These are phyloP conservation scores for Annona cherimola DNA, from an alignment of 164 flowering plant species.

Conservation along the genomic window DNA sequence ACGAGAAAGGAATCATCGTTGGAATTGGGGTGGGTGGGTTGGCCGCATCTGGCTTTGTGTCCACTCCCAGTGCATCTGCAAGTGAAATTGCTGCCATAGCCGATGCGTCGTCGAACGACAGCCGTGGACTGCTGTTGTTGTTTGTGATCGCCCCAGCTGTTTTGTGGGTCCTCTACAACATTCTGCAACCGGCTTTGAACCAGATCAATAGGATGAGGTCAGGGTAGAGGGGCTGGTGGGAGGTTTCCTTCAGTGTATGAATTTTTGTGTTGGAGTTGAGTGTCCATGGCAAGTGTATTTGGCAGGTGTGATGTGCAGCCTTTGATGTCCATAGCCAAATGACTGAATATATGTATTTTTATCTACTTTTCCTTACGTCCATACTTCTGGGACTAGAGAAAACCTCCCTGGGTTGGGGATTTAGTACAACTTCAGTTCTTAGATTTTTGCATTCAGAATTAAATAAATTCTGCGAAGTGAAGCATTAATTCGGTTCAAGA, in stretches of 20 bases:
- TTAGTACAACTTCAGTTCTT: not conserved
- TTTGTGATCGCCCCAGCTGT: conserved; percentile 64
- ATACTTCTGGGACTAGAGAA: not conserved
- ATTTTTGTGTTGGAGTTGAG: not conserved
- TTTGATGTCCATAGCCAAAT: not conserved
- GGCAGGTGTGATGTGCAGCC: not conserved
- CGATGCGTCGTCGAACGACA: conserved; percentile 36
- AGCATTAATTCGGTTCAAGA: not conserved
- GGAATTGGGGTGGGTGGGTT: conserved; percentile 71
- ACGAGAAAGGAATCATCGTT: conserved; percentile 45
- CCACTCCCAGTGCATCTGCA: conserved; percentile 44
- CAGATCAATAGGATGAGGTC: conserved; percentile 88
- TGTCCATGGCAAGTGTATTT: not conserved
- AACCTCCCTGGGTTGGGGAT: not conserved
- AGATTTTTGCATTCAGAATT: not conserved
- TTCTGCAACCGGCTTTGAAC: conserved; percentile 86
- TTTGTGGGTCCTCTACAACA: conserved; percentile 62
- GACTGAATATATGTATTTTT: not conserved
- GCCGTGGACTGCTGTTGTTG: conserved; percentile 56
- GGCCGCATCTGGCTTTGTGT: conserved; percentile 44
- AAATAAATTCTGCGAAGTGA: not conserved
- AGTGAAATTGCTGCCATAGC: conserved; percentile 50
- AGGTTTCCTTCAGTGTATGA: not conserved
- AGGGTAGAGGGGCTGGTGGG: conserved; percentile 13
- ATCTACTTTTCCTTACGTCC: not conserved